Base-by-base conservation (phyloP, 2,329 filamentous ascomycete genomes). In the Diaporthe vaccinii region DNA sequence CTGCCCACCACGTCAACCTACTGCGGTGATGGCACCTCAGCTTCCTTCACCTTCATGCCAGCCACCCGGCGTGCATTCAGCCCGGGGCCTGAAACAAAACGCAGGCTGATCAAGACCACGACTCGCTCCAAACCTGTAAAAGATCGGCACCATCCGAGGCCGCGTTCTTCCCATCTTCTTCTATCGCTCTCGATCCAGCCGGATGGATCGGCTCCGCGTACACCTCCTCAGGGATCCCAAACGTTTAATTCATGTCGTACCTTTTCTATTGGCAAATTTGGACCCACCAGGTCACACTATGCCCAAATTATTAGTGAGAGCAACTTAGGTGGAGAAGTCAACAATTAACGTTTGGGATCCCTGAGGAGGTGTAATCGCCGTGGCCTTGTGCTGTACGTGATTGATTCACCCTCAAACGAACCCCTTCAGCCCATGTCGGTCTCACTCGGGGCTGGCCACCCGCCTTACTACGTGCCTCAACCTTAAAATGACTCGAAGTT, bases 61-160 rank as follows among this genome's bases (percentile, higher is more conserved):
- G 62, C 62, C 44, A 51, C 41, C 10, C 20, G n/a, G n/a, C 39
- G 22, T 62, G 39, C 62, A 15, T 51, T 17, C 44, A 49, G 44
- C 44, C 44, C 62, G 20, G 62, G 44, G 62, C 62, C 44, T 67
- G 62, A 49, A 46, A 67, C 62, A 3, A 59, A 59, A 34, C 25
- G 28, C 10, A 51, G 41, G 28, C n/a, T 14, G 44, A n/a, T 67
- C 41, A n/a, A 8, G 17, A 39, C 31, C 31, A 67, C 62, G 58
- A 67, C 44, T 67, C 44, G 22, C 44, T 20, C 62, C 15, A 46
- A 65, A 62, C 39, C 17, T 28, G 25, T 8, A 12, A 22, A n/a
- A 25, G 61, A 65, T 65, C 61, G 25, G 28, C 41, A 10, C 28
- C 20, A 28, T 34, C 15, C 55, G 10, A 17, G 31, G 8, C 9